These are phyloP conservation scores for Bonia amplexicaulis DNA, from an alignment of 176 grass and related monocot species.

Conservation along the genomic window DNA sequence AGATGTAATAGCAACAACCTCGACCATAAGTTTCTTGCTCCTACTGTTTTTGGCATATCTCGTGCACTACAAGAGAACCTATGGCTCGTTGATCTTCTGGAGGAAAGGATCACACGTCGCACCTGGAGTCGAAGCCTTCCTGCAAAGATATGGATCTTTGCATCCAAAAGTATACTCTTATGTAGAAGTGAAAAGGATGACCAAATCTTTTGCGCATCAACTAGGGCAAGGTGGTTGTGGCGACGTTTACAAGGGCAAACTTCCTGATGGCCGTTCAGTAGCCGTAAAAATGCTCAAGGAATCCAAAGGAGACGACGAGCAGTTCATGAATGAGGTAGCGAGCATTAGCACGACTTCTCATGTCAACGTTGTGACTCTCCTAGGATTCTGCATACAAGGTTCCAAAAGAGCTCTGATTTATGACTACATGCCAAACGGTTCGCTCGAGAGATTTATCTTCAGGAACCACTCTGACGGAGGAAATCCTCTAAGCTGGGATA, in stretches of 20 bases:
- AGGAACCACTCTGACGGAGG: neutral
- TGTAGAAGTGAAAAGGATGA: slow-evolving; percentile 29
- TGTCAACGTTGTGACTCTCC: slow-evolving; percentile 31
- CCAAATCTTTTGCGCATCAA: slow-evolving; percentile 20
- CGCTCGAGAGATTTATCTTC: slow-evolving; percentile 21
- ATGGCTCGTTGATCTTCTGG: no score
- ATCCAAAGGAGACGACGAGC: neutral
- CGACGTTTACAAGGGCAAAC: slow-evolving; percentile 5
- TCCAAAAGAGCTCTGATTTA: slow-evolving; percentile 38
- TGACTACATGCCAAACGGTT: slow-evolving; percentile 39
- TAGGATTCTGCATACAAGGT: slow-evolving; percentile 33
- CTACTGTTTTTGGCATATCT: no score
- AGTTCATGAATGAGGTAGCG: slow-evolving; percentile 33
- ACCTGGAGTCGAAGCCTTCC: slow-evolving; percentile 29
- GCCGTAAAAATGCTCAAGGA: slow-evolving; percentile 27
- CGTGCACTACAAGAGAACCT: no score
- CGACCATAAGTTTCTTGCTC: no score
- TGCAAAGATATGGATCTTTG: slow-evolving; percentile 27
- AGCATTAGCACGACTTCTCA: slow-evolving; percentile 41
- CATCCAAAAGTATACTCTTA: slow-evolving; percentile 36
- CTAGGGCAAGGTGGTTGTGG: slow-evolving; percentile 35
- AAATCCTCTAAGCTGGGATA: slow-evolving; percentile 7
- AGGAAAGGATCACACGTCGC: no score
- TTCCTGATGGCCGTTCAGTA: slow-evolving; percentile 21
- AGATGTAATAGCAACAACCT: no score